phyloP scores from a whole-genome alignment of 2,329 filamentous ascomycete genomes.

The Rhinocladiella similis region DNA sequence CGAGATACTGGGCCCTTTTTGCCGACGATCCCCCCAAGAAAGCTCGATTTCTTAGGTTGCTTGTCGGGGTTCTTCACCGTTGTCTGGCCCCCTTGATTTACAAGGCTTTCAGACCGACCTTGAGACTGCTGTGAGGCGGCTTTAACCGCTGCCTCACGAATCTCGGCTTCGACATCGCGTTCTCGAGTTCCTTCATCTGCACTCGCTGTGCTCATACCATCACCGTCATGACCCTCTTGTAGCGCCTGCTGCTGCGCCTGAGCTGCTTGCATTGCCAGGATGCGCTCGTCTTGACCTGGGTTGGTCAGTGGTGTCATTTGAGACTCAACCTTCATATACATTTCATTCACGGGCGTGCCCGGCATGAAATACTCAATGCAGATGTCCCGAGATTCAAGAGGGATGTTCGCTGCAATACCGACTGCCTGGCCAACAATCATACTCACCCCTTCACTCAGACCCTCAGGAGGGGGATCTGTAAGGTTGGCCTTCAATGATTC shows the following conservation, averaged over 20 bases:
- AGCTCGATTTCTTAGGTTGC: conserved; percentile 40
- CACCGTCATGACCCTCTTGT: conserved; percentile 26
- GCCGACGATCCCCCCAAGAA: conserved; percentile 43
- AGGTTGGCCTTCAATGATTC: conserved; percentile 72
- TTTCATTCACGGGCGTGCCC: conserved; percentile 66
- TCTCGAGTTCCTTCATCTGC: conserved; percentile 27
- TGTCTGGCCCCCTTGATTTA: conserved; percentile 17
- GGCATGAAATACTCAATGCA: conserved; percentile 82
- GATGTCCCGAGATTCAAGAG: conserved; percentile 88
- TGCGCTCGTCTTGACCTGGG: conserved; percentile 31
- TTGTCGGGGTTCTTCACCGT: conserved; percentile 29
- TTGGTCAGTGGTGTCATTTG: conserved; percentile 61
- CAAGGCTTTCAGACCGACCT: conserved; percentile 21
- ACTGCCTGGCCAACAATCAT: conserved; percentile 94
- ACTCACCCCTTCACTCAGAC: conserved; percentile 81
- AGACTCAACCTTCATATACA: conserved; percentile 81
- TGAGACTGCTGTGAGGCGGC: conserved; percentile 17
- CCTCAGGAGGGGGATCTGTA: conserved; percentile 72
- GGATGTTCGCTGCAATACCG: conserved; percentile 80
- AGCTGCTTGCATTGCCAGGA: conserved; percentile 15
- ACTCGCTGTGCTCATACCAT: conserved; percentile 22
- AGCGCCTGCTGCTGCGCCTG: conserved; percentile 23
- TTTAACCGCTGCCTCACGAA: conserved; percentile 25
- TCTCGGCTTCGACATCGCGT: conserved; percentile 24
- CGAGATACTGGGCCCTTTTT: conserved; percentile 33